Evolutionary conservation across 129 eudicot species (phyloP).

Genomic region (Pulicaria dysenterica): DNA sequence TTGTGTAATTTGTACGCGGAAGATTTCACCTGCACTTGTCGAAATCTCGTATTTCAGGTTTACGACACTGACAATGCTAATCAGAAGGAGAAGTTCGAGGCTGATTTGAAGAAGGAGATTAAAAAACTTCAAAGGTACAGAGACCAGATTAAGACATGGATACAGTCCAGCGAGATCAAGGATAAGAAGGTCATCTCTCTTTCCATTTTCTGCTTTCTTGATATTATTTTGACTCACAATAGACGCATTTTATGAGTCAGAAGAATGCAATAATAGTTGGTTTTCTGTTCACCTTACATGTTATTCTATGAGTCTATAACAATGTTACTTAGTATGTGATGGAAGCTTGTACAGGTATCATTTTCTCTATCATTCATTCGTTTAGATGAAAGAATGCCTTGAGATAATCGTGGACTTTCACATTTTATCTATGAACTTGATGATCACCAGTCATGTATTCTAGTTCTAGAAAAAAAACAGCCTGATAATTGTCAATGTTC

Average conservation of each 20-base stretch:
- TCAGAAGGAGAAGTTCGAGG: conserved; percentile 98
- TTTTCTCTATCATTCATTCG: no score
- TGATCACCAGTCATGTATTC: no score
- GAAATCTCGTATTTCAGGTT: conserved; percentile 51
- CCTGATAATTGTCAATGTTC: no score
- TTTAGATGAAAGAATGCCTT: no score
- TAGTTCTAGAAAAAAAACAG: no score
- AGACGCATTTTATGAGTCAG: background rate
- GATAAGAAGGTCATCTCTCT: conserved; percentile 78
- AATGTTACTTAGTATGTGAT: no score
- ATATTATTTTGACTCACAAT: background rate
- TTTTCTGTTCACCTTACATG: no score
- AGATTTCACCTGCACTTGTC: background rate
- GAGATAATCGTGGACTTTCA: no score
- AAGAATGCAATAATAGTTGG: no score
- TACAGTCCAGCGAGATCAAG: conserved; percentile 97
- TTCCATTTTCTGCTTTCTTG: background rate
- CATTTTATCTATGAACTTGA: no score
- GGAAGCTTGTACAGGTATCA: no score
- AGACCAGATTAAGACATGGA: conserved; percentile 99
- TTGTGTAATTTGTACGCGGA: background rate
- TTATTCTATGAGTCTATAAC: no score
- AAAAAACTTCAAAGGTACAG: conserved; percentile 95
- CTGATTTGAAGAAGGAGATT: conserved; percentile 98
- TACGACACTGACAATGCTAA: conserved; percentile 96